Percentiles rank a stretch among this genome's conserved stretches.
Evolutionary conservation across 75 land plant species (phyloP).

Genomic region (Larix kaempferi): DNA sequence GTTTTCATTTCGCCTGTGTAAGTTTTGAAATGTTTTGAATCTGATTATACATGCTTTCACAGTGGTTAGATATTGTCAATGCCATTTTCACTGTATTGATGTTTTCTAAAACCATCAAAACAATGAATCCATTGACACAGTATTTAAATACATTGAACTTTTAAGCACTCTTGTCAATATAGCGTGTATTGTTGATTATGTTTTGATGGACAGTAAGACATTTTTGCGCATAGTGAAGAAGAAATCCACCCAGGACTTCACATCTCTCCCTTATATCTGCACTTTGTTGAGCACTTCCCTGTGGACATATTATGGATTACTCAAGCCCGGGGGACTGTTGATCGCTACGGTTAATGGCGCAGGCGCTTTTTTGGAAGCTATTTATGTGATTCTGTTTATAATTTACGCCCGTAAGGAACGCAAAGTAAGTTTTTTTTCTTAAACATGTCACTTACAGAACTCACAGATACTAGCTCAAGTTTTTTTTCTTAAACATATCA

Average conservation of each 20-base stretch:
- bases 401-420: conserved; percentile 24
- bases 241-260: conserved; percentile 65
- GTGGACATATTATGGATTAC: conserved; percentile 44
- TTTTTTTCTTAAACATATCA: not conserved
- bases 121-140: too few relatives aligned
- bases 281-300: conserved; percentile 28
- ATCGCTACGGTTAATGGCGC: conserved; percentile 40
- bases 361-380: conserved; percentile 25
- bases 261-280: conserved; percentile 41
- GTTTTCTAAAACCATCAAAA: too few relatives aligned
- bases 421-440: conserved; percentile 21
- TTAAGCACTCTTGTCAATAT: not conserved
- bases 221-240: conserved; percentile 56
- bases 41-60: too few relatives aligned
- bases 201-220: conserved; percentile 29
- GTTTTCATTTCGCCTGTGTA: conserved; percentile 76
- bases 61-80: too few relatives aligned
- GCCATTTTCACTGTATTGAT: too few relatives aligned
- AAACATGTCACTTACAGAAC: too few relatives aligned
- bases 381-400: conserved; percentile 34
- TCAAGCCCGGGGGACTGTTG: conserved; percentile 27
- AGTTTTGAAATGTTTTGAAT: conserved; percentile 8
- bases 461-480: too few relatives aligned
- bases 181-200: not conserved
- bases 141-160: not conserved